Evolutionary conservation across 108 stramenopile species (phyloP), one percentile per base, ranked within the genome.

Genomic region (Epipyxis sp.): DNA sequence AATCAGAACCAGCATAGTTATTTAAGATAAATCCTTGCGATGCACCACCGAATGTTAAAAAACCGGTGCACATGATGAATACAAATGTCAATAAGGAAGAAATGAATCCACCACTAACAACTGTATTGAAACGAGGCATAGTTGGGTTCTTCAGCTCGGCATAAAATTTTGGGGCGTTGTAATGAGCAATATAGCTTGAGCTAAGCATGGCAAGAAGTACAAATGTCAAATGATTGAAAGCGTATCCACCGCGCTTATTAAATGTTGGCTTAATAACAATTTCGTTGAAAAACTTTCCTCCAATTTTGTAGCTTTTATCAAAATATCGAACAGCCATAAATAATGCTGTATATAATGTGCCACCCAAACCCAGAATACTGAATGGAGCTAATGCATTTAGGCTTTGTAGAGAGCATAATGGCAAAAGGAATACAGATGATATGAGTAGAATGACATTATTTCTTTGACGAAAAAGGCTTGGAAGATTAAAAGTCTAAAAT

Each of bases 81-180:
- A 86, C 85, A 79, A 93, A 94, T 59, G 92, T 72, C 37, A 84
- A 76, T 42, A 94, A 92, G 43, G 84, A 80, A 61, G 80, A 83
- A 39, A 86, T 90, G 82, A 97, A 97, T 42, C 87, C 87, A 40
- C 87, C 87, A 1, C 81, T 82, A 40, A 92, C 92, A 44, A 97
- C 89, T 59, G 87, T 87, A 81, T 91, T 87, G 78, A 90, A 93
- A 37, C 92, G 89, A n/a, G 87, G 77, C 59, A 93, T 82, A 34
- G 92, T 95, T 69, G 89, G 92, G 71, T 96, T 86, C 86, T 94
- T 93, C 50, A 98, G 89, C 84, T 96, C 95, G 59, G 84, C 87
- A 85, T 92, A 94, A 79, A 94, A 96, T 81, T 92, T 91, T 59
- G 95, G 94, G 54, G 97, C 95, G 80, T 93, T 98, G 88, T 93